Evolutionary conservation across 2,329 filamentous ascomycete species (phyloP).

Genomic region (Madurella mycetomatis): DNA sequence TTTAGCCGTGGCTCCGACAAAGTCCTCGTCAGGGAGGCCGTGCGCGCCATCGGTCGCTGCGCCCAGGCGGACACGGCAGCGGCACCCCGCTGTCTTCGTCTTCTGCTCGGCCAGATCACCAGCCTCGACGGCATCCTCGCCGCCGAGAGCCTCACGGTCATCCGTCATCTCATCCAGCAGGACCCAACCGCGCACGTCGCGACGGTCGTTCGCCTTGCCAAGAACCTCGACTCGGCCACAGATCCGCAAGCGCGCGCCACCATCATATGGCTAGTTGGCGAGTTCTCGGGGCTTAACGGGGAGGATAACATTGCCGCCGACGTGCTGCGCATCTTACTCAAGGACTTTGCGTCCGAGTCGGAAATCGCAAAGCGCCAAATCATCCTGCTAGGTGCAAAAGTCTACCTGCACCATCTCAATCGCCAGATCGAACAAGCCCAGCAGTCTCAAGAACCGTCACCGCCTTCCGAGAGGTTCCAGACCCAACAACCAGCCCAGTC

Average conservation of each 20-base stretch:
- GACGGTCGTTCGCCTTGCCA: constrained; percentile 84
- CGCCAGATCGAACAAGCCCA: constrained; percentile 44
- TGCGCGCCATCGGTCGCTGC: constrained; percentile 88
- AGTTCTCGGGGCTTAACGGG: constrained; percentile 76
- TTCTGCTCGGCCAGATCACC: constrained; percentile 82
- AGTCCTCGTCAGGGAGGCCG: constrained; percentile 78
- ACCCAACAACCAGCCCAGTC: neutral
- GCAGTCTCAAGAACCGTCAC: neutral
- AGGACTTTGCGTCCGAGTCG: constrained; percentile 77
- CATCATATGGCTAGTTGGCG: constrained; percentile 95
- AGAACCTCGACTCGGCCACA: constrained; percentile 82
- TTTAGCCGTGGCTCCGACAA: constrained; percentile 74
- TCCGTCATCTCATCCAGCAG: constrained; percentile 91
- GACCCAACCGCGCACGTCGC: constrained; percentile 74
- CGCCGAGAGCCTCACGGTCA: constrained; percentile 89
- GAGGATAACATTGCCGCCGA: constrained; percentile 91
- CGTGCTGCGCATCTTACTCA: constrained; percentile 80
- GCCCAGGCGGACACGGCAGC: constrained; percentile 71
- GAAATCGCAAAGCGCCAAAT: constrained; percentile 89
- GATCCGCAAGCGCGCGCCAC: constrained; percentile 86
- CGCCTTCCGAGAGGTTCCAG: neutral
- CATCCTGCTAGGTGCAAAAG: constrained; percentile 88
- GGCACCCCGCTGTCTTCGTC: constrained; percentile 71
- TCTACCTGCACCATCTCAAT: constrained; percentile 86
- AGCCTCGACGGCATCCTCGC: constrained; percentile 83